Conservation (phyloP, 2,329 filamentous ascomycete species). For the Fusarium sulawesiense region DNA sequence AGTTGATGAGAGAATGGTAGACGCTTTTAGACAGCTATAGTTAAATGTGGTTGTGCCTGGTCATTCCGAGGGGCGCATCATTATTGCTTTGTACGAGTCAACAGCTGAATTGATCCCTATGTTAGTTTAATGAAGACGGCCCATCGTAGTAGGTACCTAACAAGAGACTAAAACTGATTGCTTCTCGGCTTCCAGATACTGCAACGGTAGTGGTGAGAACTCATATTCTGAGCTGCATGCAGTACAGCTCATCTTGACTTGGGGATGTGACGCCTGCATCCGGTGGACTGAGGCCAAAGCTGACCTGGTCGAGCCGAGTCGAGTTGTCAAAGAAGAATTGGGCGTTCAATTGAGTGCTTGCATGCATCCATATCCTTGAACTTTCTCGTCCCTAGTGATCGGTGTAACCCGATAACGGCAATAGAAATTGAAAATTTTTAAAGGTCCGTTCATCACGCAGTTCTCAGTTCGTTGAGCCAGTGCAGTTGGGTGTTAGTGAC, state of each 20-base stretch:
- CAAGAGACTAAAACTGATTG: neutral
- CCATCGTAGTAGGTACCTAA: neutral
- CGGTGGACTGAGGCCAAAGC: constrained; percentile 28
- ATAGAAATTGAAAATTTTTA: constrained; percentile 27
- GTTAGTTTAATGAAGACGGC: neutral
- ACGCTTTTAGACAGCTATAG: neutral
- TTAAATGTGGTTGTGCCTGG: neutral
- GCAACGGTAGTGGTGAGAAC: neutral
- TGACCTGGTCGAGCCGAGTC: neutral
- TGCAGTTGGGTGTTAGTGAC: neutral
- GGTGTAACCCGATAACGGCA: constrained; percentile 28
- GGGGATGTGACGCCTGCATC: constrained; percentile 23
- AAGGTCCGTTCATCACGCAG: constrained; percentile 9
- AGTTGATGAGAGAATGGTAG: neutral
- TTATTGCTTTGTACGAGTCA: constrained; percentile 1
- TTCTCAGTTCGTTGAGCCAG: constrained; percentile 3
- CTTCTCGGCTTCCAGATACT: neutral
- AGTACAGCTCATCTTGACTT: constrained; percentile 41
- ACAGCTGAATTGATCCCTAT: neutral
- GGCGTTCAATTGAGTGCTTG: constrained; percentile 39
- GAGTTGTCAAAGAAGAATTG: constrained; percentile 32
- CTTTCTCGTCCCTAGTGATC: constrained; percentile 19
- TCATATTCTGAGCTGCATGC: constrained; percentile 29
- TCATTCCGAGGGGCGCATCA: neutral
- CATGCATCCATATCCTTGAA: constrained; percentile 22